Base-by-base conservation (phyloP, 352 stramenopile genomes). In the Pythium apleroticum region DNA sequence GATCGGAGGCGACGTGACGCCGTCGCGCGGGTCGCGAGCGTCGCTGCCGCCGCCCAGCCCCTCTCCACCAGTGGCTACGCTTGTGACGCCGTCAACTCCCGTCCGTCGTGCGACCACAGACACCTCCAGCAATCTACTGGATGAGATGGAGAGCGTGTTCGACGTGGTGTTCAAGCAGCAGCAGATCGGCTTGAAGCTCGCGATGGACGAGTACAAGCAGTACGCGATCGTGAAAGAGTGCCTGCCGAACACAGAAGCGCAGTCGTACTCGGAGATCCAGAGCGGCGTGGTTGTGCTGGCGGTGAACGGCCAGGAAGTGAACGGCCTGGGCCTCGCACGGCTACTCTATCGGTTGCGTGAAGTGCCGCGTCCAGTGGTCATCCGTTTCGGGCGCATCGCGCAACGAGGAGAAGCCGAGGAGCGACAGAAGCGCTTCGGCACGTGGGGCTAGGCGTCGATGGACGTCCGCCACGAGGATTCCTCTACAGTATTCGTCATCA, bases 131-230 rank as follows among this genome's bases (percentile, higher is more conserved):
- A 87, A 81, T 7, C 56, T 63, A 6, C 45, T 90, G 24, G 75
- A 93, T 41, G 75, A 77, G 22, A 83, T 94, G 68, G 80, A 92
- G 25, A 86, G 84, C 46, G 77, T 93, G 14, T 94, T 94, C 46
- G 85, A 94, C 60, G 86, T 94, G 66, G 85, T 94, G 35, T 94
- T 94, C 73, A 91, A 90, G 69, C 83, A 94, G 69, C 84, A 92
- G 53, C 71, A 84, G 22, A 92, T 94, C 65, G 85, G 85, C 9
- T 86, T 94, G 78, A 92, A 92, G 65, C 81, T 94, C 33, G 83
- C 80, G 10, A 70, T 77, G 4, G 86, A 94, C 59, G 81, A 90
- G 31, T 74, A 60, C 25, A 81, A 78, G 65, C 84, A 86, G 66
- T 94, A 88, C 35, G 84, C 84, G 0, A 80, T 93, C 56, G 86